phyloP scores from a whole-genome alignment of 139 green algal species.

The Tetraselmis striata region DNA sequence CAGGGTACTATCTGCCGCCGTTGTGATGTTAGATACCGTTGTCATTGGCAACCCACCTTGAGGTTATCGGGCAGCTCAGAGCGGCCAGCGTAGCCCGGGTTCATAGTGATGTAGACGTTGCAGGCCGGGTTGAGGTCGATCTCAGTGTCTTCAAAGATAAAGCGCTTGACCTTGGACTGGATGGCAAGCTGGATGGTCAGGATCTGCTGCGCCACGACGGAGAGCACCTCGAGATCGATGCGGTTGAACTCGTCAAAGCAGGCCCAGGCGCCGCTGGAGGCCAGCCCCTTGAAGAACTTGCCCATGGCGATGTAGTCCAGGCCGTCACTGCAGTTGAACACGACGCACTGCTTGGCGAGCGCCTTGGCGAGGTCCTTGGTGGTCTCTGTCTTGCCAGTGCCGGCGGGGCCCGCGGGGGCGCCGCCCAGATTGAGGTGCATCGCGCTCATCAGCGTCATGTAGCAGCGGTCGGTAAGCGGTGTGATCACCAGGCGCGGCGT shows the following conservation, averaged over 20 bases:
- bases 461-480: constrained; percentile 54
- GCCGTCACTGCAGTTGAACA: constrained; percentile 62
- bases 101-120: constrained; percentile 73
- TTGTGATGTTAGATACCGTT: too few relatives aligned
- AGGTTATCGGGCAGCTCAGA: constrained; percentile 67
- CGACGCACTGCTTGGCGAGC: constrained; percentile 54
- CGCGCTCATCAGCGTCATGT: constrained; percentile 46
- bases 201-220: constrained; percentile 56
- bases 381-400: constrained; percentile 29
- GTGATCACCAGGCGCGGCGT: constrained; percentile 54
- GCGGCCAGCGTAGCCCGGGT: constrained; percentile 62
- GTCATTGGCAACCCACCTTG: too few relatives aligned
- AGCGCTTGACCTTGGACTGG: constrained; percentile 65
- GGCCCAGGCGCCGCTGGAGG: constrained; percentile 63
- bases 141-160: constrained; percentile 78
- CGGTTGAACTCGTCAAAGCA: constrained; percentile 89
- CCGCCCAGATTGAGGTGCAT: constrained; percentile 43
- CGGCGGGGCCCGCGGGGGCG: constrained; percentile 34
- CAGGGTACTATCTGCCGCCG: too few relatives aligned
- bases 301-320: constrained; percentile 68
- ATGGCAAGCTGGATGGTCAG: constrained; percentile 41
- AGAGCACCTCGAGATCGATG: constrained; percentile 71
- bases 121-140: constrained; percentile 61
- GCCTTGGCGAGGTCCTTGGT: constrained; percentile 56
- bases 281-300: constrained; percentile 81